Base-by-base conservation (phyloP, 805 yeast species). In the Ogataea minuta region DNA sequence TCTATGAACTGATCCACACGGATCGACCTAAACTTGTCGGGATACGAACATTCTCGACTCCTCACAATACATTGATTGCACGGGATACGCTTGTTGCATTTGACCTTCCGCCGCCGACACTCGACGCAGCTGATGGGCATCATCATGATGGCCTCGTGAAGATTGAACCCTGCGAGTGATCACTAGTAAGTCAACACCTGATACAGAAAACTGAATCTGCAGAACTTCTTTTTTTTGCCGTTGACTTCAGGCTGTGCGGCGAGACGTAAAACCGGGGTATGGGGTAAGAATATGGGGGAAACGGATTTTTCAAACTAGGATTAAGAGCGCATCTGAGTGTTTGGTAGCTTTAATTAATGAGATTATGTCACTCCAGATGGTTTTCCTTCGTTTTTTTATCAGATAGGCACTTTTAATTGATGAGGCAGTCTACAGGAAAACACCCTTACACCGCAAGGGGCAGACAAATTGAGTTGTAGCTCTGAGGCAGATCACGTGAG, bases 21-120 rank as follows among this genome's bases (percentile, higher is more conserved):
- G 25, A 70, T 70, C 25, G 73, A 71, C 38, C 77, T 53, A 43
- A 72, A 72, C 12, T 70, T 72, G 3, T 68, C 56, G 1, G 77
- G 77, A 46, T 69, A 72, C 30, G 63, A 66, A 51, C 77, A 72
- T 1, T 50, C 47, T n/a, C 67, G 55, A 9, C 53, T 53, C 29
- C 72, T 57, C 20, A 58, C 63, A 2, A 50, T 48, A 48, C 77
- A 71, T 43, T 70, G 75, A 42, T 69, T 67, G 48, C 77, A 71
- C 1, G 76, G 76, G 19, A 63, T 62, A 34, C 52, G 31, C 39
- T 60, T 52, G 36, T 58, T 62, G 48, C 68, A 64, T 39, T 62
- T 64, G 36, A 61, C 56, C 47, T 63, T 64, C 23, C 66, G 51
- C 23, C 62, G 52, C 16, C 67, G 48, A 40, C 69, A 64, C 34